Percentiles rank a stretch among this genome's conserved stretches.
Evolutionary conservation across 2,329 filamentous ascomycete species (phyloP).

Genomic region (Fusarium floridanum): DNA sequence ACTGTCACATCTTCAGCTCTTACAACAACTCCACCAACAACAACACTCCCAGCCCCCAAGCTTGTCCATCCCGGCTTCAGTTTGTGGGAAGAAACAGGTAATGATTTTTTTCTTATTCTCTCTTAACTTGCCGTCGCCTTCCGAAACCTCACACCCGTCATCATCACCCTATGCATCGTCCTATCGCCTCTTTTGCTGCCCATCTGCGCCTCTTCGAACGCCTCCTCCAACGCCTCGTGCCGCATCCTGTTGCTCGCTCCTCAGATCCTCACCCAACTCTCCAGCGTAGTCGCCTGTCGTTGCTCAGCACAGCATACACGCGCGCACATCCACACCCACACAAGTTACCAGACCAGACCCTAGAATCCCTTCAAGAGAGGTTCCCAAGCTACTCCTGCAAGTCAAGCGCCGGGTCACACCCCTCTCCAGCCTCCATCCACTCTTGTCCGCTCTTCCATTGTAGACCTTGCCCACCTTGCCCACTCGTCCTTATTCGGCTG

Average conservation of each 20-base stretch:
- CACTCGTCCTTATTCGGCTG: slow-evolving; percentile 44
- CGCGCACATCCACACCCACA: slow-evolving; percentile 25
- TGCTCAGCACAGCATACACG: slow-evolving; percentile 38
- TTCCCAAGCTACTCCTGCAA: slow-evolving; percentile 48
- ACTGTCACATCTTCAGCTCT: slow-evolving; percentile 44
- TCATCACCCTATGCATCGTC: neutral
- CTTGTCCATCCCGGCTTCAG: slow-evolving; percentile 19
- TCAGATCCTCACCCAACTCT: slow-evolving; percentile 18
- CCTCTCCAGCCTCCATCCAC: slow-evolving; percentile 46
- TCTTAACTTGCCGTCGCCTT: slow-evolving; percentile 10
- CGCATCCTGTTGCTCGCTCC: slow-evolving; percentile 21
- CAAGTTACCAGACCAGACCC: slow-evolving; percentile 23
- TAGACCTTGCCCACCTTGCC: slow-evolving; percentile 38
- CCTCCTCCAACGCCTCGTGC: slow-evolving; percentile 21
- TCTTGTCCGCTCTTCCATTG: slow-evolving; percentile 39
- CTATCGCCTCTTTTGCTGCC: slow-evolving; percentile 17
- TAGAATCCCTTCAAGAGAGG: slow-evolving; percentile 38
- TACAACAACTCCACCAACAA: slow-evolving; percentile 40
- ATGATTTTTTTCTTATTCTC: neutral
- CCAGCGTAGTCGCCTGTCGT: slow-evolving; percentile 33
- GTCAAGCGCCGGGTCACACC: slow-evolving; percentile 51
- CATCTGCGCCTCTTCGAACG: slow-evolving; percentile 21
- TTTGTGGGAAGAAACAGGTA: slow-evolving; percentile 23
- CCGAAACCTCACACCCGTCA: neutral
- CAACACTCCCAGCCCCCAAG: slow-evolving; percentile 30